Percentiles rank a stretch among this genome's conserved stretches.
Conservation (phyloP, 257 asterid species). For the Agastache rugosa region DNA sequence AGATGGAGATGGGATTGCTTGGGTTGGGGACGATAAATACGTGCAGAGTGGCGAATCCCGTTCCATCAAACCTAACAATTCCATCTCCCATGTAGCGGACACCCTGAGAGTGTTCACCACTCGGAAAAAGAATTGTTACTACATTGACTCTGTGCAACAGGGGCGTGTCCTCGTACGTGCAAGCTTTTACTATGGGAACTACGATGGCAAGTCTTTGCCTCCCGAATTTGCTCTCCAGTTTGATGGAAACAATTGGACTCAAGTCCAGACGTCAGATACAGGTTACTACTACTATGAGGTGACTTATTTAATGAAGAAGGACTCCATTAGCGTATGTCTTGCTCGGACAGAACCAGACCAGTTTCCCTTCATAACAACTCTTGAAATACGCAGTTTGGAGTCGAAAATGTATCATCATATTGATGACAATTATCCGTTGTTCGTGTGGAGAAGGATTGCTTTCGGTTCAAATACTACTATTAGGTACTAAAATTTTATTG, state of each 20-base stretch:
- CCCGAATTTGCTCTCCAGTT: conserved; percentile 66
- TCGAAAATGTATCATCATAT: conserved; percentile 44
- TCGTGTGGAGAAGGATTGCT: conserved; percentile 49
- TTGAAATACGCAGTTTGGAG: conserved; percentile 65
- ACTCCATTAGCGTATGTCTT: conserved; percentile 53
- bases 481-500: conserved; percentile 40
- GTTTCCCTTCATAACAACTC: conserved; percentile 65
- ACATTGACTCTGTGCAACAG: conserved; percentile 23
- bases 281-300: conserved; percentile 43
- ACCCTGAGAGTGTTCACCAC: conserved; percentile 58
- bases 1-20: conserved; percentile 28
- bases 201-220: conserved; percentile 58
- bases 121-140: conserved; percentile 60
- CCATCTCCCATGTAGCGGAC: conserved; percentile 43
- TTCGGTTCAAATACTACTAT: conserved; percentile 55
- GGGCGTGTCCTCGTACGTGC: conserved; percentile 64
- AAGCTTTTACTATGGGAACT: conserved; percentile 69
- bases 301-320: conserved; percentile 46
- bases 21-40: conserved; percentile 39
- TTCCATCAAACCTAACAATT: background rate
- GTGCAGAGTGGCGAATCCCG: conserved; percentile 32
- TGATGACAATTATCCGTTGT: conserved; percentile 42
- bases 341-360: conserved; percentile 52
- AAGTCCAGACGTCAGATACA: conserved; percentile 7
- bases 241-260: conserved; percentile 64